phyloP scores from a whole-genome alignment of 2,329 filamentous ascomycete genomes.

The Trematosphaeria pertusa region DNA sequence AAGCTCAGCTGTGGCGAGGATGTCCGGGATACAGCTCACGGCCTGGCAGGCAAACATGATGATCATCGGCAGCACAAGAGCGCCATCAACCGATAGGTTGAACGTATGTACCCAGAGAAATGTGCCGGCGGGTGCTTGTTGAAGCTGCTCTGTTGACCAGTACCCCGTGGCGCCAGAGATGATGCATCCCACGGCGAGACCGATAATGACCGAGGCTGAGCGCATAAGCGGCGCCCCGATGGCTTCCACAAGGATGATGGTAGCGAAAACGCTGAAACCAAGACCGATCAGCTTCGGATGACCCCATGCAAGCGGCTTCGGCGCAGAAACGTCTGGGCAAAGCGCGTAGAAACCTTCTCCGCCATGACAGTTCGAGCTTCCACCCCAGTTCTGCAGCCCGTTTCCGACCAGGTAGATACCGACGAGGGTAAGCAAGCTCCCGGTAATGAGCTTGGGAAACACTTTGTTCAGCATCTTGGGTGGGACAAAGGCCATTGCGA shows the following conservation, averaged over 20 bases:
- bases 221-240: slow-evolving; percentile 37
- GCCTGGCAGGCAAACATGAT: slow-evolving; percentile 41
- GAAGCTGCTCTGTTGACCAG: slow-evolving; percentile 29
- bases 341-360: slow-evolving; percentile 36
- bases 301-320: slow-evolving; percentile 41
- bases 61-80: slow-evolving; percentile 32
- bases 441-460: slow-evolving; percentile 37
- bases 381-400: slow-evolving; percentile 39
- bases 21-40: slow-evolving; percentile 47
- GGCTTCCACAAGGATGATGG: slow-evolving; percentile 34
- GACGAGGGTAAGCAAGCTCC: slow-evolving; percentile 29
- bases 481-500: slow-evolving; percentile 33
- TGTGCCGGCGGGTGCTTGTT: slow-evolving; percentile 26
- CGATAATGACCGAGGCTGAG: slow-evolving; percentile 35
- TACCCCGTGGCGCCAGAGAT: slow-evolving; percentile 37
- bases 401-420: slow-evolving; percentile 35
- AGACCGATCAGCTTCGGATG: slow-evolving; percentile 36
- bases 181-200: slow-evolving; percentile 34
- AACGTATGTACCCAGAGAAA: slow-evolving; percentile 39
- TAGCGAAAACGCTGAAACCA: slow-evolving; percentile 37
- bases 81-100: slow-evolving; percentile 36
- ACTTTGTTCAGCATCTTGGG: slow-evolving; percentile 30
- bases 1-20: slow-evolving; percentile 36
- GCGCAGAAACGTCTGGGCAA: slow-evolving; percentile 27
- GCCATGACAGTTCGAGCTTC: slow-evolving; percentile 34